Percentiles rank a stretch among this genome's conserved stretches.
These are phyloP conservation scores for Rhizopus microsporus DNA, from an alignment of 371 early-diverging fungal species.

Conservation along the genomic window DNA sequence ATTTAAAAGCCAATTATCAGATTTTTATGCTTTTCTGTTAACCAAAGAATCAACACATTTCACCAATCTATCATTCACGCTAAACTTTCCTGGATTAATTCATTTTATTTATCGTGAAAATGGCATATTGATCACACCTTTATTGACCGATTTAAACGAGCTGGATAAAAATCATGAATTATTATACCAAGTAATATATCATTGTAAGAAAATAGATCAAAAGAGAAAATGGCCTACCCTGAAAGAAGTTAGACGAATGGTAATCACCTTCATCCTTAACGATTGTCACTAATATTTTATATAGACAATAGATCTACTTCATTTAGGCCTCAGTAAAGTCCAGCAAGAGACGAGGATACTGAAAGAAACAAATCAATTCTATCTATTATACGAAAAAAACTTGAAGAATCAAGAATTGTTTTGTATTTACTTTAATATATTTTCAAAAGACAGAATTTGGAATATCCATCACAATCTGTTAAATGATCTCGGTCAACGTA, in stretches of 20 bases:
- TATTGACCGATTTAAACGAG: conserved; percentile 37
- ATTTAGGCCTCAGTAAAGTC: conserved; percentile 14
- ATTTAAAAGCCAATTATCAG: conserved; percentile 26
- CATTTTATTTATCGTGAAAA: conserved; percentile 45
- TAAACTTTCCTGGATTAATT: conserved; percentile 45
- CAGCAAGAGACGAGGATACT: not conserved
- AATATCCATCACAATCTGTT: conserved; percentile 41
- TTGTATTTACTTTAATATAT: conserved; percentile 39
- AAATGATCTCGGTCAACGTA: conserved; percentile 40
- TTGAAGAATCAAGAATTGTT: conserved; percentile 26
- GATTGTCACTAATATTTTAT: not conserved
- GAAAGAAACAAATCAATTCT: conserved; percentile 22
- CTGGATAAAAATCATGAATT: conserved; percentile 37
- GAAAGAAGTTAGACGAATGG: conserved; percentile 24
- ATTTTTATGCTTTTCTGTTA: conserved; percentile 42
- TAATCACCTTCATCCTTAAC: conserved; percentile 6
- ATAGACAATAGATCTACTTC: conserved; percentile 12
- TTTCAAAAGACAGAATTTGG: conserved; percentile 27
- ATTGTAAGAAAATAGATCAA: conserved; percentile 17
- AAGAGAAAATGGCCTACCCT: conserved; percentile 30
- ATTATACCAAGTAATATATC: conserved; percentile 30
- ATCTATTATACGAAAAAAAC: conserved; percentile 24
- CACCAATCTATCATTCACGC: conserved; percentile 43
- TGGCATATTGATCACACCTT: conserved; percentile 35
- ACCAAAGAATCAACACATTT: conserved; percentile 52